Evolutionary conservation across 306 rosid species (phyloP).

Genomic region (Gillenia trifoliata): DNA sequence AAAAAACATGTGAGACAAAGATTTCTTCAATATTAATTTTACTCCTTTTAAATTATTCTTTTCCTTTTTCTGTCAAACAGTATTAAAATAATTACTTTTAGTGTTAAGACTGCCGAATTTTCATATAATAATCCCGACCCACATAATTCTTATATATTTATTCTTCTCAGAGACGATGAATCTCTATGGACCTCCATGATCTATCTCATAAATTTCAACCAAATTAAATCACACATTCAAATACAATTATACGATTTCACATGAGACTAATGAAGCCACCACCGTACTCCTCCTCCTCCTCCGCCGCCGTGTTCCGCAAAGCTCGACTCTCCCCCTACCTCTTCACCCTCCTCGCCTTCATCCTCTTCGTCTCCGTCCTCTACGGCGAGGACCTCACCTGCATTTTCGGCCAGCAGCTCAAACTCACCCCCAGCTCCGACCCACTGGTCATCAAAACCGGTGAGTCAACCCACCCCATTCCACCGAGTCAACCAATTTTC

Average conservation of each 20-base stretch:
- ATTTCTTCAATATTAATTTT: background rate
- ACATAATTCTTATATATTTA: background rate
- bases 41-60: no score
- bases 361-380: conserved; percentile 66
- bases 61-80: no score
- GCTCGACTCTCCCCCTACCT: conserved; percentile 71
- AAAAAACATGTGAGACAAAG: no score
- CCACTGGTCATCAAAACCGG: conserved; percentile 33
- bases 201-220: background rate
- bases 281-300: conserved; percentile 30
- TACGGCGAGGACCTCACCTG: conserved; percentile 66
- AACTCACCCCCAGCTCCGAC: conserved; percentile 31
- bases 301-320: conserved; percentile 41
- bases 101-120: background rate
- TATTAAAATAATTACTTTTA: no score
- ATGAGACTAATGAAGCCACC: conserved; percentile 53
- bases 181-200: background rate
- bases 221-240: background rate
- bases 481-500: background rate
- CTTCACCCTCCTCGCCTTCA: conserved; percentile 60
- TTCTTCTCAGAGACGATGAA: background rate
- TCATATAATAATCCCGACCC: background rate
- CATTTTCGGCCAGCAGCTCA: conserved; percentile 55
- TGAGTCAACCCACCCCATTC: conserved; percentile 33
- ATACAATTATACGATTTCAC: background rate